Evolutionary conservation across 2,329 filamentous ascomycete genomes (phyloP).

Genomic region (Alternaria angustiovoidea): DNA sequence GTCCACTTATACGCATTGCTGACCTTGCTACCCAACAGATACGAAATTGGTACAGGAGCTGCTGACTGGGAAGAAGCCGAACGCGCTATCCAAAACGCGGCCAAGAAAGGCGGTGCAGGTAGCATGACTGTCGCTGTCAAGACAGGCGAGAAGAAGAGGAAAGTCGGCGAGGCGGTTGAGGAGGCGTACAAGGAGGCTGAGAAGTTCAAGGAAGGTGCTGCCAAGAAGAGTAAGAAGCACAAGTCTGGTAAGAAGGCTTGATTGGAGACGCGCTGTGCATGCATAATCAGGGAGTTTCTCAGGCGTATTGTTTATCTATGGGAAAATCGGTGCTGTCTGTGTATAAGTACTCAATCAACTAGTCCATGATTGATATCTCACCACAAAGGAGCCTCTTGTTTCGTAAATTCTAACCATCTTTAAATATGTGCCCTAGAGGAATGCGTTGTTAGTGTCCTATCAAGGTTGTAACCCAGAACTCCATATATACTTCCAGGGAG

Average conservation of each 20-base stretch:
- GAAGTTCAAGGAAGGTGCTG: slow-evolving; percentile 45
- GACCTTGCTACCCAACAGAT: slow-evolving; percentile 38
- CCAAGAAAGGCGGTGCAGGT: slow-evolving; percentile 59
- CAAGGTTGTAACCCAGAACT: neutral
- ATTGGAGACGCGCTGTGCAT: neutral
- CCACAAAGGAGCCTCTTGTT: neutral
- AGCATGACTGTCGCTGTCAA: slow-evolving; percentile 81
- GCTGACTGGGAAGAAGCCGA: slow-evolving; percentile 71
- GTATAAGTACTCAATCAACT: neutral
- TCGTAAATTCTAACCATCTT: neutral
- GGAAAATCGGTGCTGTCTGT: neutral
- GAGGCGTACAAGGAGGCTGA: slow-evolving; percentile 55
- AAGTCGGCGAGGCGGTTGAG: slow-evolving; percentile 66
- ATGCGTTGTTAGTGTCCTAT: neutral
- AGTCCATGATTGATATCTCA: neutral
- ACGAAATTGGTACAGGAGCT: slow-evolving; percentile 58
- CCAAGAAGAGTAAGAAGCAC: slow-evolving; percentile 47
- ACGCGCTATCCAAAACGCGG: slow-evolving; percentile 69
- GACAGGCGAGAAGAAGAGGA: slow-evolving; percentile 77
- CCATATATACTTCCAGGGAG: neutral
- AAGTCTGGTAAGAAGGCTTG: slow-evolving; percentile 56
- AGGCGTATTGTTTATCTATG: neutral
- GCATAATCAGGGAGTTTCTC: neutral
- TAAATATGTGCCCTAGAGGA: neutral
- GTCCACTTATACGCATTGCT: neutral